Evolutionary conservation across 768 basidiomycete genomes (phyloP), one percentile per base, ranked within the genome.

Genomic region (Sistotremastrum suecicum): DNA sequence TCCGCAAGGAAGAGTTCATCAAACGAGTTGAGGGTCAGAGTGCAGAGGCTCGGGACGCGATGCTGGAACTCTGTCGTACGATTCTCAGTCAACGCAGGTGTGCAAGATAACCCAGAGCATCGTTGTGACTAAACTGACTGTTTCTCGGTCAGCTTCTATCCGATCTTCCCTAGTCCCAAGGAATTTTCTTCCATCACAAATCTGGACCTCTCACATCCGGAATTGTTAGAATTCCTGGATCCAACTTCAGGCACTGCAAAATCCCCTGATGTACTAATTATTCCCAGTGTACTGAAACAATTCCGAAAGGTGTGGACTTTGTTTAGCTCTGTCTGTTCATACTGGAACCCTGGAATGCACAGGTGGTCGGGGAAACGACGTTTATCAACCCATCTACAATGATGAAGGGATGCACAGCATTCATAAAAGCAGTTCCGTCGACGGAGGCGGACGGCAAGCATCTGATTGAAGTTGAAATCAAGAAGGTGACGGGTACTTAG

Each of bases 341-440:
- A 20, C 31, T 7, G 4, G 28, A 10, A 41, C 51, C 35, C 49
- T 41, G 5, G 5, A 36, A 34, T 28, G 5, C 39, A 9, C 50
- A 95, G 92, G 67, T 73, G 43, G 78, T 95, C 34, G 80, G 90
- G 56, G 70, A 72, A 7, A 85, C 84, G 2, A 66, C 72, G 3
- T 73, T 82, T n/a, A 62, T 98, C 51, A 99, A 99, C 57, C 91
- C 95, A 1, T 85, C 86, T 0, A 80, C 74, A 54, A 62, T 91
- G 47, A 66, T 66, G 11, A 84, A 82, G 56, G 68, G 71, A 20
- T 20, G 20, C 20, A 20, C 20, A 20, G 20, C 20, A 20, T 20
- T 20, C 20, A 20, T 20, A 20, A 20, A 20, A 20, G 20, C 20
- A 20, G 20, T 20, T 20, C 20, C 20, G 20, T 20, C 20, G 20